Evolutionary conservation across 1,139 yeast species (phyloP), one percentile per base, ranked within the genome.

Genomic region (Geotrichum cucujoidarum): DNA sequence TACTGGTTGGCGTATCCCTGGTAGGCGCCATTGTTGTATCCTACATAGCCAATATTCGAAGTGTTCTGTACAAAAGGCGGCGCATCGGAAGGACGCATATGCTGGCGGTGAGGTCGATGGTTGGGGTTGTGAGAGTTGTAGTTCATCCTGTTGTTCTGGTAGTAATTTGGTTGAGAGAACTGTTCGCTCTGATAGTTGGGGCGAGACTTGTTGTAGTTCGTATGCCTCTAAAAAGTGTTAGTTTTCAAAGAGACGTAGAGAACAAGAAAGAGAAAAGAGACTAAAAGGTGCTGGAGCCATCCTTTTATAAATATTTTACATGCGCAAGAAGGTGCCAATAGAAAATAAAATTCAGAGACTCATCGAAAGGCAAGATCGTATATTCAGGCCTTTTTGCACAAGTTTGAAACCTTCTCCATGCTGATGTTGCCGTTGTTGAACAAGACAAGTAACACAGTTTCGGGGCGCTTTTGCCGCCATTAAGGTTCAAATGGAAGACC

Each of bases 101-200:
- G 34, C 20, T 40, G 43, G 32, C 37, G 39, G 24, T 36, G 40
- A 24, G 33, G 33, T 21, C 43, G 48, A 32, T 42, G 43, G 31
- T 27, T 44, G 21, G 24, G 37, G 29, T 38, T 39, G 14, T 45
- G 36, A 10, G 6, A 6, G 27, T 24, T 24, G 10, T 24, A 24
- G 10, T 10, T 24, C 43, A 45, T 45, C 4, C 14, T 14, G 21
- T 33, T 39, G 18, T 21, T 30, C 27, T 31, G 31, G 25, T 30
- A 31, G 10, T 22, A 32, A 11, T 7, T 21, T 16, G 39, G 25
- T 10, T 31, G 31, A n/a, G 13, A 18, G 39, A 11, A 11, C n/a
- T 11, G 39, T 4, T 21, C 32, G 11, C 10, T 8, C 16, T 22
- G 30, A 32, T n/a, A 33, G 6, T 31, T 20, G 10, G 17, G 35